These are phyloP conservation scores for Aspergillus thermomutatus DNA, from an alignment of 2,329 filamentous ascomycete species.

Conservation along the genomic window DNA sequence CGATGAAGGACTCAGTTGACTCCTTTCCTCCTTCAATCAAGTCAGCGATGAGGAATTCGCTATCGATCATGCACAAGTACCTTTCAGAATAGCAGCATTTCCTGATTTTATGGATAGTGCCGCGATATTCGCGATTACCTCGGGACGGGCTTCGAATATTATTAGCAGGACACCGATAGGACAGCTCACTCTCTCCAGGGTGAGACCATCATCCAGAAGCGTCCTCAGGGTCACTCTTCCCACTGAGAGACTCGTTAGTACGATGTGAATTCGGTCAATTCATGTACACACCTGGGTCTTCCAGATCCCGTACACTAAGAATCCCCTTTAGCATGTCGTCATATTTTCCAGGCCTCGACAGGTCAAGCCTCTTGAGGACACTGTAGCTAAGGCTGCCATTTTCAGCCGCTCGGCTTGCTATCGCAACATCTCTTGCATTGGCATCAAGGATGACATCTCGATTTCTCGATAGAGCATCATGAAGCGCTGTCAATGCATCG, in stretches of 20 bases:
- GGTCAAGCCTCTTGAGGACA: constrained; percentile 81
- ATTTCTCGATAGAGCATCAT: constrained; percentile 67
- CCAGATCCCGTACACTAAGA: constrained; percentile 75
- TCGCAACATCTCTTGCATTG: constrained; percentile 77
- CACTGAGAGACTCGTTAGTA: constrained; percentile 50
- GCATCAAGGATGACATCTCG: constrained; percentile 78
- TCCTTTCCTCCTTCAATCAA: constrained; percentile 75
- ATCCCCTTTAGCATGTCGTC: constrained; percentile 98
- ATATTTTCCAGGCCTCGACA: constrained; percentile 84
- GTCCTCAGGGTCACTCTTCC: constrained; percentile 82
- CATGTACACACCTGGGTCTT: constrained; percentile 72
- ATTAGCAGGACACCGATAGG: constrained; percentile 97
- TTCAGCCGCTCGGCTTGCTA: constrained; percentile 69
- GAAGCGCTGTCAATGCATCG: constrained; percentile 76
- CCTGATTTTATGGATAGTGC: constrained; percentile 94
- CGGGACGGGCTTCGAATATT: constrained; percentile 95
- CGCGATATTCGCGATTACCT: constrained; percentile 98
- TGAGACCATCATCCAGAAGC: constrained; percentile 78
- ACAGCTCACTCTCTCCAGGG: constrained; percentile 83
- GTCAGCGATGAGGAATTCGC: neutral
- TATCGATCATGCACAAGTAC: constrained; percentile 31
- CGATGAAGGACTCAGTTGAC: constrained; percentile 89
- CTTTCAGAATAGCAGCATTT: constrained; percentile 95
- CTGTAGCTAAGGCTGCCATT: constrained; percentile 75
- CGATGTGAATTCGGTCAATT: neutral